phyloP scores from a whole-genome alignment of 106 monocot species.

The Dendrobium huoshanense region DNA sequence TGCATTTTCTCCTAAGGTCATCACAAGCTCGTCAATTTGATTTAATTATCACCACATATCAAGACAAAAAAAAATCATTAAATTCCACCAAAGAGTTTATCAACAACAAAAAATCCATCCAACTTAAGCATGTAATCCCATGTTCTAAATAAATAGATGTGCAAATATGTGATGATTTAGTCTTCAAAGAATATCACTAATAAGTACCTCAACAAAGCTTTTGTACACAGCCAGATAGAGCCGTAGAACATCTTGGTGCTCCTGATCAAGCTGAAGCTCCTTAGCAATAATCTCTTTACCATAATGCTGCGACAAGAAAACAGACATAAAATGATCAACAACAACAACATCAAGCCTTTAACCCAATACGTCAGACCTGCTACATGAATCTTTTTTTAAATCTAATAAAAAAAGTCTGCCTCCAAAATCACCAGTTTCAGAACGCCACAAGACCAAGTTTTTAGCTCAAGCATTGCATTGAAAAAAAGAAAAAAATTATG shows the following conservation, averaged over 20 bases:
- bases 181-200: not conserved
- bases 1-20: not conserved
- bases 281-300: slow-evolving; percentile 91
- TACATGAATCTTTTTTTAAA: no score
- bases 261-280: slow-evolving; percentile 74
- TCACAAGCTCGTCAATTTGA: not conserved
- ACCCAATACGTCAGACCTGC: no score
- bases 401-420: no score
- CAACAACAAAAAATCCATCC: not conserved
- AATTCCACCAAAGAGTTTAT: not conserved
- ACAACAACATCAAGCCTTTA: no score
- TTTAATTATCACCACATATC: not conserved
- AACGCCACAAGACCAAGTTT: no score
- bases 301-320: slow-evolving; percentile 48
- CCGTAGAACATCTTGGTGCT: slow-evolving; percentile 70
- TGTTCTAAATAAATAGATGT: not conserved
- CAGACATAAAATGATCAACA: not conserved
- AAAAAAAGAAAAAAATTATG: no score
- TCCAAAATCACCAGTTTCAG: no score
- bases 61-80: not conserved
- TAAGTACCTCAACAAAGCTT: slow-evolving; percentile 87
- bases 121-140: not conserved
- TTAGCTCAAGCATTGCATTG: no score
- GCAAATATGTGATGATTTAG: not conserved
- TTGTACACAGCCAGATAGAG: slow-evolving; percentile 85